These are phyloP conservation scores for Populus davidiana DNA, from an alignment of 345 rosid genomes.

Conservation along the genomic window DNA sequence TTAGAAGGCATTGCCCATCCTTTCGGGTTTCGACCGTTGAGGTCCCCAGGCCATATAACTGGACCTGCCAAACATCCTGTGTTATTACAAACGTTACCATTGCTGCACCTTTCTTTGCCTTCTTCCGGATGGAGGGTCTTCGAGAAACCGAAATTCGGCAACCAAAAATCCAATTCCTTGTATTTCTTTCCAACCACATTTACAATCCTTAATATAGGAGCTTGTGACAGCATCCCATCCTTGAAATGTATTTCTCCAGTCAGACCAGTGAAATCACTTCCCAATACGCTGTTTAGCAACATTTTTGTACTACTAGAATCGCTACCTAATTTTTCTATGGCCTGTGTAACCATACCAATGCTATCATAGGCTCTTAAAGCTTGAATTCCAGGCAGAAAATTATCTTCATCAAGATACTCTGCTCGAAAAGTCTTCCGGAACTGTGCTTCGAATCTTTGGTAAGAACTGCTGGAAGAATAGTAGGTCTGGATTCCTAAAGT, in stretches of 20 bases:
- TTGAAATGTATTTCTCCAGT: conserved; percentile 38
- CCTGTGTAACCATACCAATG: conserved; percentile 21
- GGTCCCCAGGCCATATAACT: conserved; percentile 43
- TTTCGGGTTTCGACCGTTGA: conserved; percentile 20
- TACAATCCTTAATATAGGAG: conserved; percentile 24
- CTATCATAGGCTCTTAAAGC: conserved; percentile 44
- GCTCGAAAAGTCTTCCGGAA: conserved; percentile 20
- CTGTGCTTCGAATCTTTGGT: conserved; percentile 20
- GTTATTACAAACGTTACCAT: background rate
- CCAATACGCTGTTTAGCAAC: conserved; percentile 20
- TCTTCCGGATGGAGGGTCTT: background rate
- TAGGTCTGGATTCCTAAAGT: conserved; percentile 39
- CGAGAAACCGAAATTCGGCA: conserved; percentile 33
- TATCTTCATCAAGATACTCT: conserved; percentile 25
- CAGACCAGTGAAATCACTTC: conserved; percentile 37
- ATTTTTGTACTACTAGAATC: background rate
- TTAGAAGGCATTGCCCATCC: conserved; percentile 40
- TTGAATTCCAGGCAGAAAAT: conserved; percentile 32
- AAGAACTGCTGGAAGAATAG: conserved; percentile 15
- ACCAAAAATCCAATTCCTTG: conserved; percentile 42
- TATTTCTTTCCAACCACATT: conserved; percentile 42
- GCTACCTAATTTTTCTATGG: conserved; percentile 4
- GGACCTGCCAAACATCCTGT: background rate
- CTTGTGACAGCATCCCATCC: conserved; percentile 11
- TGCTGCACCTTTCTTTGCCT: background rate